Evolutionary conservation across 192 early-diverging fungal genomes (phyloP).

Genomic region (Coemansia asiatica): DNA sequence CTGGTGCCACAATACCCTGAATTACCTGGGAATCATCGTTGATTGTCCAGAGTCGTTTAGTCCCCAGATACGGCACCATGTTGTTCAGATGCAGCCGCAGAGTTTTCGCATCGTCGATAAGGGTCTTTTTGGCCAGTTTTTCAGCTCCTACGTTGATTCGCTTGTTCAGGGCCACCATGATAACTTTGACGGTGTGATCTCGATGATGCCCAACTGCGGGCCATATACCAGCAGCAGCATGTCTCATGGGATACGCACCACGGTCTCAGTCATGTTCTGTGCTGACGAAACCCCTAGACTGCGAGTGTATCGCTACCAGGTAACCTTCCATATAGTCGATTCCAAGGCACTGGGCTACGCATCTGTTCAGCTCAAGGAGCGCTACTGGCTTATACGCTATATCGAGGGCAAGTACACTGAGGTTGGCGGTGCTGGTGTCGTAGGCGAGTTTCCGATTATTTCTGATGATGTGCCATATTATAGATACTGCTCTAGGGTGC

Average conservation of each 20-base stretch:
- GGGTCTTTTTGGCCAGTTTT: constrained; percentile 49
- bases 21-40: constrained; percentile 46
- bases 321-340: constrained; percentile 39
- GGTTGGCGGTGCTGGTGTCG: constrained; percentile 26
- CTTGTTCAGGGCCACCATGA: constrained; percentile 27
- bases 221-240: constrained; percentile 24
- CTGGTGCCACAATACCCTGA: constrained; percentile 34
- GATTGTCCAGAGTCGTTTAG: constrained; percentile 16
- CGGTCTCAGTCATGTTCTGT: constrained; percentile 50
- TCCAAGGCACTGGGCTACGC: constrained; percentile 12
- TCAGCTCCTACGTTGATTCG: constrained; percentile 25
- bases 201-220: constrained; percentile 47
- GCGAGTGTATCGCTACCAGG: constrained; percentile 44
- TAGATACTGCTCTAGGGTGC: constrained; percentile 37
- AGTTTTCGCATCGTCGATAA: constrained; percentile 35
- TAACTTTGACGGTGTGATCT: constrained; percentile 20
- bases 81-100: constrained; percentile 43
- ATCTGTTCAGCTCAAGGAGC: constrained; percentile 35
- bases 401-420: constrained; percentile 19
- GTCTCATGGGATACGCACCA: constrained; percentile 33
- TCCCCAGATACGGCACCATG: constrained; percentile 31
- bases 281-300: constrained; percentile 29
- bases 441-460: constrained; percentile 35
- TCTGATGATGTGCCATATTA: constrained; percentile 27
- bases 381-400: constrained; percentile 38